These are phyloP conservation scores for Pythium oligandrum DNA, from an alignment of 352 stramenopile species.

Conservation along the genomic window DNA sequence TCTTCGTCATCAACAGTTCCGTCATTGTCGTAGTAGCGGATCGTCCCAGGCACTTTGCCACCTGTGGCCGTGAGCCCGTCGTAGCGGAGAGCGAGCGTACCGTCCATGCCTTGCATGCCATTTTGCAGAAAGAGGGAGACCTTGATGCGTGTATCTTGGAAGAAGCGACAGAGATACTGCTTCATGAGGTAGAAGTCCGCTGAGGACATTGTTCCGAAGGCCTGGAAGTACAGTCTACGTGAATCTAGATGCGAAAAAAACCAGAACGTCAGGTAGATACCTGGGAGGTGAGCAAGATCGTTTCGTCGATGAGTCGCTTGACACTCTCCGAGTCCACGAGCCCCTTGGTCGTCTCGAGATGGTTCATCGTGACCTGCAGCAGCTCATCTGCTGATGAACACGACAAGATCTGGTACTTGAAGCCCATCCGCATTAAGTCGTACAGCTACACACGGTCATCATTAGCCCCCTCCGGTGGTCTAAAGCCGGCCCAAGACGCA, in stretches of 20 bases:
- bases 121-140: constrained; percentile 90
- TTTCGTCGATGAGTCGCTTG: constrained; percentile 70
- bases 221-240: constrained; percentile 9
- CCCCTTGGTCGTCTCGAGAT: constrained; percentile 67
- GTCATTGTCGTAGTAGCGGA: constrained; percentile 67
- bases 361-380: constrained; percentile 88
- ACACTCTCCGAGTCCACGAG: constrained; percentile 66
- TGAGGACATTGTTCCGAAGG: constrained; percentile 56
- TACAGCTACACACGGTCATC: constrained; percentile 55
- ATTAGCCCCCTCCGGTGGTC: no score
- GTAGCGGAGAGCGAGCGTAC: constrained; percentile 71
- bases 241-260: neutral
- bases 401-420: constrained; percentile 89
- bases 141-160: constrained; percentile 89
- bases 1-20: constrained; percentile 61
- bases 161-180: constrained; percentile 86
- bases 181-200: constrained; percentile 82
- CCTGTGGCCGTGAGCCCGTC: constrained; percentile 70
- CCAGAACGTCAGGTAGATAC: constrained; percentile 11
- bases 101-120: constrained; percentile 79
- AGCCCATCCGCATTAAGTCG: constrained; percentile 94
- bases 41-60: constrained; percentile 56
- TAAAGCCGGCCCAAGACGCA: constrained; percentile 2
- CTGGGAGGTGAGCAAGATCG: constrained; percentile 68
- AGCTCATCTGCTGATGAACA: constrained; percentile 81